These are phyloP conservation scores for Yamadazyma nakazawae DNA, from an alignment of 805 yeast species.

Conservation along the genomic window DNA sequence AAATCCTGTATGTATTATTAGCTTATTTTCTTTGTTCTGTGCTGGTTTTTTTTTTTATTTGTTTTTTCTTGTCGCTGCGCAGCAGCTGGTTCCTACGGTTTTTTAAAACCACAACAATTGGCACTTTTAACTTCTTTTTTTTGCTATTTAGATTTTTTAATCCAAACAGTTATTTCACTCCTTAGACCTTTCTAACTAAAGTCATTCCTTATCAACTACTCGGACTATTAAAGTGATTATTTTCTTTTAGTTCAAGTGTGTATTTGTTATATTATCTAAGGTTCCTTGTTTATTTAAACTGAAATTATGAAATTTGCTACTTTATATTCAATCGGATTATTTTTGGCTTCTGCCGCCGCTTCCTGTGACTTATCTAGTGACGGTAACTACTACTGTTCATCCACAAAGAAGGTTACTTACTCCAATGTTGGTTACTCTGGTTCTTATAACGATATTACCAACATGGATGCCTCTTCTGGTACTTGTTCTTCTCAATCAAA, in stretches of 20 bases:
- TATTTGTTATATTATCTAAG: constrained; percentile 3
- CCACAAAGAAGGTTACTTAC: constrained; percentile 65
- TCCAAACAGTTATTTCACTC: constrained; percentile 1
- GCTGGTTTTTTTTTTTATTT: constrained; percentile 4
- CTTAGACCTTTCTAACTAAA: constrained; percentile 10
- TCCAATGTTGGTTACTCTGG: constrained; percentile 81
- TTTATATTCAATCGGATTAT: constrained; percentile 11
- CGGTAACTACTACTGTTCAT: constrained; percentile 84
- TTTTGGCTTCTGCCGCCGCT: constrained; percentile 11
- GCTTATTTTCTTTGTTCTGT: not conserved
- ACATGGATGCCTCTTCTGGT: constrained; percentile 68
- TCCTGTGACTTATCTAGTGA: constrained; percentile 9
- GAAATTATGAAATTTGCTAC: constrained; percentile 12
- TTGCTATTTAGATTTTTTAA: not conserved
- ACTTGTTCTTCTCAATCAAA: constrained; percentile 57
- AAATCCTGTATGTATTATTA: constrained; percentile 1
- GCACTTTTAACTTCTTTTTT: constrained; percentile 5
- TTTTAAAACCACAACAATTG: constrained; percentile 11
- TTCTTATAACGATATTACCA: constrained; percentile 72
- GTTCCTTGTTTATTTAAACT: not conserved
- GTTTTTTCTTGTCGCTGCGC: not conserved
- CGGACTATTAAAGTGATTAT: not conserved
- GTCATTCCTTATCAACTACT: constrained; percentile 10
- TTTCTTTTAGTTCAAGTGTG: not conserved
- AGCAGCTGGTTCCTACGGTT: constrained; percentile 2